Conservation (phyloP, 805 yeast genomes). For the Myxozyma kluyveri region DNA sequence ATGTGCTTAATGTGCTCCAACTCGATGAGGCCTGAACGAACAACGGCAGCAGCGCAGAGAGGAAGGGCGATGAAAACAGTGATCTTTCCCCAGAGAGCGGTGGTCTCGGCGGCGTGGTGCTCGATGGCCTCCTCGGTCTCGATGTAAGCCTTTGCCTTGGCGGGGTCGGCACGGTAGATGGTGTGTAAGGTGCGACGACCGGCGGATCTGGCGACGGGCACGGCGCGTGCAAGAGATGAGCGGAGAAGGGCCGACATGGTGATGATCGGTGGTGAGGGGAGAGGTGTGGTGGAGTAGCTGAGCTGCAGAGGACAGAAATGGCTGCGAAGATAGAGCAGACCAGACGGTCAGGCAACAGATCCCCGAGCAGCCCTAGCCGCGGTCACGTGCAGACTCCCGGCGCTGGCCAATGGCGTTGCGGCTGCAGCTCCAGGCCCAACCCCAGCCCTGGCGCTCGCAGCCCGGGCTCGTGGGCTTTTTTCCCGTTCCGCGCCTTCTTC, state of each 20-base stretch:
- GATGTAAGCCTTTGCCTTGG: constrained; percentile 22
- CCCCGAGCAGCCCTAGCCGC: too few species aligned
- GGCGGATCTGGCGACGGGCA: constrained; percentile 8
- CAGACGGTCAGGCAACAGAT: too few species aligned
- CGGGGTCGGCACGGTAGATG: constrained; percentile 14
- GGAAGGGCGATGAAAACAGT: constrained; percentile 80
- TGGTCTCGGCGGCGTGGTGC: constrained; percentile 76
- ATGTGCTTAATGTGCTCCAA: constrained; percentile 85
- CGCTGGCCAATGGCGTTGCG: background rate
- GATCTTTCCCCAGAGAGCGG: constrained; percentile 81
- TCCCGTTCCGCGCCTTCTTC: constrained; percentile 13
- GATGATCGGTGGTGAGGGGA: background rate
- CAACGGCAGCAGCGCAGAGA: constrained; percentile 68
- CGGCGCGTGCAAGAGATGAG: constrained; percentile 3
- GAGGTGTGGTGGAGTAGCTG: background rate
- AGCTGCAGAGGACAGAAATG: background rate
- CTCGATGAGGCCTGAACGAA: constrained; percentile 80
- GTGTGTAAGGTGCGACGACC: constrained; percentile 10
- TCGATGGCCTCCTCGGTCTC: constrained; percentile 44
- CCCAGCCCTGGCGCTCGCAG: background rate
- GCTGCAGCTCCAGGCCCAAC: background rate
- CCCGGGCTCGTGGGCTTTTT: constrained; percentile 1
- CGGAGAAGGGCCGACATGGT: constrained; percentile 19
- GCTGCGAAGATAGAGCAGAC: background rate
- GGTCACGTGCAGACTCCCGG: background rate